A percentile compares a stretch with the other conserved stretches of the same genome.
phyloP scores from a whole-genome alignment of 805 yeast species.

The Metschnikowia sp. region DNA sequence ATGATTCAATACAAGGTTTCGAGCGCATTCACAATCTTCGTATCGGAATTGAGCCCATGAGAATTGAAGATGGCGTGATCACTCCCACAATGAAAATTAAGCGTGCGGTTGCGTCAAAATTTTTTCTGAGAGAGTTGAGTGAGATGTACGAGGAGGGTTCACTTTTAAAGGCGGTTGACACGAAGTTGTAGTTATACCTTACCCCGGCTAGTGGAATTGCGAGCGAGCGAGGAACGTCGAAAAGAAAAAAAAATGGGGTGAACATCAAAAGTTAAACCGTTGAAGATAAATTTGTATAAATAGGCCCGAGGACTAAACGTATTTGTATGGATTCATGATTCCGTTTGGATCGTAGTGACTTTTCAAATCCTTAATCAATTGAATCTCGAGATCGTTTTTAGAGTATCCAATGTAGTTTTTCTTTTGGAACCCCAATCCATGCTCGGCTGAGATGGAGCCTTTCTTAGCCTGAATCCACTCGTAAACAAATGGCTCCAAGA shows the following conservation, averaged over 20 bases:
- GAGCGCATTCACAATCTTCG: slow-evolving; percentile 57
- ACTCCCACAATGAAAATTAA: slow-evolving; percentile 64
- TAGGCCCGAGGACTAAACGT: slow-evolving; percentile 41
- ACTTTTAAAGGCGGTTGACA: slow-evolving; percentile 23
- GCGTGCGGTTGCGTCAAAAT: slow-evolving; percentile 32
- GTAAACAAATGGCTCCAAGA: slow-evolving; percentile 90
- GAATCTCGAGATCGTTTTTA: slow-evolving; percentile 67
- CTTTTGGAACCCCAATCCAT: slow-evolving; percentile 96
- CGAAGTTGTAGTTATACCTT: slow-evolving; percentile 18
- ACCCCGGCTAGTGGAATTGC: no score
- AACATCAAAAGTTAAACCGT: no score
- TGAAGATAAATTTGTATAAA: no score
- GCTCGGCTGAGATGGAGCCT: slow-evolving; percentile 96
- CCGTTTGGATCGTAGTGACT: slow-evolving; percentile 84
- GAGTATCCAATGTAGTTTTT: slow-evolving; percentile 84
- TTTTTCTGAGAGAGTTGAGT: slow-evolving; percentile 16
- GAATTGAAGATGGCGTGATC: slow-evolving; percentile 55
- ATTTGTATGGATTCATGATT: slow-evolving; percentile 93
- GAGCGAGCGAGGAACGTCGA: no score
- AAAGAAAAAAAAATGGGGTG: no score
- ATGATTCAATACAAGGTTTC: slow-evolving; percentile 49
- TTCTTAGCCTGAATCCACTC: slow-evolving; percentile 73
- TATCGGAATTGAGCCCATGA: slow-evolving; percentile 57
- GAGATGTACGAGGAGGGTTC: slow-evolving; percentile 26
- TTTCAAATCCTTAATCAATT: slow-evolving; percentile 75